Evolutionary conservation across 176 grass and related monocot genomes (phyloP).

Genomic region (Panicum miliaceum): DNA sequence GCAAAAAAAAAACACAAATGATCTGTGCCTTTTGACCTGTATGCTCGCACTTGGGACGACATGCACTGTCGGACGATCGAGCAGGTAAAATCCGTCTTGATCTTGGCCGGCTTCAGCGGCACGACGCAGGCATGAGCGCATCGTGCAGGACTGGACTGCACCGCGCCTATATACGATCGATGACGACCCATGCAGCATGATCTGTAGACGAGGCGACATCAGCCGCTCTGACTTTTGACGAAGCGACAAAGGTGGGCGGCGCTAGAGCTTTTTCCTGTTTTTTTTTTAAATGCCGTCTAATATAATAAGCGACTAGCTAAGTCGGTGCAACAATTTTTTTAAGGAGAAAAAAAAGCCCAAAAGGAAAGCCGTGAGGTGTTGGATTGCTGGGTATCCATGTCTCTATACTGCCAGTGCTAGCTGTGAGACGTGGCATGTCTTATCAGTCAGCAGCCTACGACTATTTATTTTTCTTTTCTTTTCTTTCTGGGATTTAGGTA

Average conservation of each 20-base stretch:
- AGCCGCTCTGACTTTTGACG: conserved; percentile 6
- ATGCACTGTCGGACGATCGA: not conserved
- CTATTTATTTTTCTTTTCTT: not conserved
- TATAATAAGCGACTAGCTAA: not conserved
- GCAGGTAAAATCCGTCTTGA: conserved; percentile 35
- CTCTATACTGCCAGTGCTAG: not conserved
- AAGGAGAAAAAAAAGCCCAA: not conserved
- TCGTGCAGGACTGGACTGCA: not conserved
- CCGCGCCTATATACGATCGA: not conserved
- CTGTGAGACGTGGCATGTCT: conserved; percentile 54
- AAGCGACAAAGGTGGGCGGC: not conserved
- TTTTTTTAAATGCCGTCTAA: not conserved
- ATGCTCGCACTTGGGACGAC: not conserved
- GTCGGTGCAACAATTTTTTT: not conserved
- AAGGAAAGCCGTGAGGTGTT: conserved; percentile 1
- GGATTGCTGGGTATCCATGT: not conserved
- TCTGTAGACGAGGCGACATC: not conserved
- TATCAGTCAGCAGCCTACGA: conserved; percentile 27
- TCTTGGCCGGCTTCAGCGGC: not conserved
- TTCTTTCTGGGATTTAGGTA: not conserved
- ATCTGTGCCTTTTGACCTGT: conserved; percentile 21
- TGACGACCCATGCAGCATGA: not conserved
- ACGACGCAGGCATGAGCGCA: not conserved
- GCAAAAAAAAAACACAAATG: too few species aligned
- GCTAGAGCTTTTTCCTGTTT: not conserved